These are phyloP conservation scores for Russula virescens DNA, from an alignment of 768 basidiomycete genomes.

Conservation along the genomic window DNA sequence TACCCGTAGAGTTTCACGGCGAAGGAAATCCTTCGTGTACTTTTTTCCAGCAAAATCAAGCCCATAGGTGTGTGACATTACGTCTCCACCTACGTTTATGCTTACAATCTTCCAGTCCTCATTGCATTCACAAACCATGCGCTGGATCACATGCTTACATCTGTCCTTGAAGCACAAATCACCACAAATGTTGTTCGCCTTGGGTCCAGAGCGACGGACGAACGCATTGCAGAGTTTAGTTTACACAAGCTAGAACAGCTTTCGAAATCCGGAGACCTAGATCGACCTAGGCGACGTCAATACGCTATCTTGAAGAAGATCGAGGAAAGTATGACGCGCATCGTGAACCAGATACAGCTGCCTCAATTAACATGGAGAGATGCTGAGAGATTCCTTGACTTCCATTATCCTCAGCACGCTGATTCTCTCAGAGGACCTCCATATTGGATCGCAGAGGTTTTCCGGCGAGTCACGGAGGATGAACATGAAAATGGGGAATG, in stretches of 20 bases:
- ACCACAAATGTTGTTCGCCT: constrained; percentile 61
- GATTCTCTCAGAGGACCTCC: constrained; percentile 41
- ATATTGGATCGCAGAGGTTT: constrained; percentile 16
- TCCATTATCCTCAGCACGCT: constrained; percentile 45
- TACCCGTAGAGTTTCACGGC: constrained; percentile 54
- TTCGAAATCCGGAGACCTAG: constrained; percentile 39
- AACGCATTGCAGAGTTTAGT: constrained; percentile 53
- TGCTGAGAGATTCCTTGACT: constrained; percentile 39
- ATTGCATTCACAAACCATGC: constrained; percentile 77
- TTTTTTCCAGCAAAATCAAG: constrained; percentile 46
- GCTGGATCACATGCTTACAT: constrained; percentile 63
- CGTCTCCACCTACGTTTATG: too few relatives aligned
- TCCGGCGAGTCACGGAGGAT: not conserved
- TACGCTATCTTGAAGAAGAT: constrained; percentile 39
- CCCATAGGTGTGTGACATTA: constrained; percentile 39
- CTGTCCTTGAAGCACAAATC: constrained; percentile 59
- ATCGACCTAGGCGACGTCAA: constrained; percentile 32
- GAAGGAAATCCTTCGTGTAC: constrained; percentile 59
- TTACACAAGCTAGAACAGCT: constrained; percentile 52
- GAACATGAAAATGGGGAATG: constrained; percentile 20
- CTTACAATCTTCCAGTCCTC: constrained; percentile 30
- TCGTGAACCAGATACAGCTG: constrained; percentile 37
- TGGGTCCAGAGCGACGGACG: constrained; percentile 58
- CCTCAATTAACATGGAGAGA: constrained; percentile 25
- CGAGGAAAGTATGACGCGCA: constrained; percentile 40